Base-by-base conservation (phyloP, 768 basidiomycete species). In the Amanita thiersii region DNA sequence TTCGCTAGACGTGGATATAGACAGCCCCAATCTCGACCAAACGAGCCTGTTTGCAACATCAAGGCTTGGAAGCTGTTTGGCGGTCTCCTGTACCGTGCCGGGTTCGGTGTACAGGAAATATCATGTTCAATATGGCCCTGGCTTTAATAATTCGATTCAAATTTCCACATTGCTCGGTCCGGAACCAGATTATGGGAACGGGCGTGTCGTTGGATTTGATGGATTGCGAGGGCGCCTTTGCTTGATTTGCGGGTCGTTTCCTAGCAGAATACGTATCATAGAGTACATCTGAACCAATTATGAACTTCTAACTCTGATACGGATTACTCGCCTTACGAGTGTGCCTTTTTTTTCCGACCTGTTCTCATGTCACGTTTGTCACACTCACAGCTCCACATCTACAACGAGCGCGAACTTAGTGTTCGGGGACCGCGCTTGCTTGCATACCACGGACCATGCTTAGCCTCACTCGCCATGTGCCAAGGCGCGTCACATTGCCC, bases 131-230 rank as follows among this genome's bases (percentile, higher is more conserved):
- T 32, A 32, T 32, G 39, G 30, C 9, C 12, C 2, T 3, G 9
- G 12, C n/a, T n/a, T n/a, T 12, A 31, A 18, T 4, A 40, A 33
- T 21, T 21, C 17, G 24, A 40, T 32, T 19, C 12, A 32, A 14
- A 20, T 40, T 7, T 4, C 39, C 3, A 40, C 26, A 7, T 7
- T 15, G 28, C 26, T 29, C 5, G 5, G 26, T 39, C 39, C 28
- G 14, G 39, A 39, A 29, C 23, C 18, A 10, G 37, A 39, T 24
- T 29, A 17, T 2, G 24, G 20, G 7, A 31, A 39, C 28, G 19
- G 39, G 31, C 39, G 31, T 20, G 20, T 39, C 18, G 17, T 39
- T 29, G 25, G 39, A 6, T 39, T 39, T 30, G 39, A 30, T 39
- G 39, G 39, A 12, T 39, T 39, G 5, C 15, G 26, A 25, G 39